Evolutionary conservation across 2,329 filamentous ascomycete genomes (phyloP), one percentile per base, ranked within the genome.

Genomic region (Sporothrix pseudoabietina): DNA sequence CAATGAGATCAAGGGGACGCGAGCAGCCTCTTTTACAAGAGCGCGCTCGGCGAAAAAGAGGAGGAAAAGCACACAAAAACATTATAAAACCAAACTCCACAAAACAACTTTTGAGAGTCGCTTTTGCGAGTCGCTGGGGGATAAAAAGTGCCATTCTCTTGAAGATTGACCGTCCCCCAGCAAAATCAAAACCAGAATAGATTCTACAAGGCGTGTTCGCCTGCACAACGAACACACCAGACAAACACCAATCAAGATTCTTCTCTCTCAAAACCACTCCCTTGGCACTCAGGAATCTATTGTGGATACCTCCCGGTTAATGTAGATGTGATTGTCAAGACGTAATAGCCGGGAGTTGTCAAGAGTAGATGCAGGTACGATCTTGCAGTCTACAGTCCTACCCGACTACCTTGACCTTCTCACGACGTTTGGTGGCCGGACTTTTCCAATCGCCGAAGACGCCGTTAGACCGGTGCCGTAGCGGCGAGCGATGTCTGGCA

Each of bases 161-260:
- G n/a, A 1, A 61, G 16, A 32, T 6, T 39, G 16, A 41, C 32
- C 32, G 22, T 39, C 32, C 10, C 32, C 26, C 1, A 55, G 61
- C 61, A 66, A 66, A 30, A 49, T 14, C 19, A 26, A 35, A 35
- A 66, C 41, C 47, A 66, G 61, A 47, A 66, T 66, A 47, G 39
- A 47, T 19, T 4, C 44, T 35, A 3, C 39, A 41, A 30, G 5
- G 22, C 26, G 10, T 30, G 61, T 19, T 19, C 10, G 61, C 47
- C 47, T 47, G 39, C 39, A 4, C 32, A 39, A 59, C n/a, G 57
- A 30, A 47, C 61, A 39, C 39, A 47, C n/a, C 61, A 16, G 61
- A 47, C 61, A 66, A 66, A 49, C 16, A 30, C 22, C 22, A 66
- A 66, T 41, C 61, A 26, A 39, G 1, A 26, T 65, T 66, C 39